These are phyloP conservation scores for Phyllosticta citriasiana DNA, from an alignment of 2,329 filamentous ascomycete genomes.

Conservation along the genomic window DNA sequence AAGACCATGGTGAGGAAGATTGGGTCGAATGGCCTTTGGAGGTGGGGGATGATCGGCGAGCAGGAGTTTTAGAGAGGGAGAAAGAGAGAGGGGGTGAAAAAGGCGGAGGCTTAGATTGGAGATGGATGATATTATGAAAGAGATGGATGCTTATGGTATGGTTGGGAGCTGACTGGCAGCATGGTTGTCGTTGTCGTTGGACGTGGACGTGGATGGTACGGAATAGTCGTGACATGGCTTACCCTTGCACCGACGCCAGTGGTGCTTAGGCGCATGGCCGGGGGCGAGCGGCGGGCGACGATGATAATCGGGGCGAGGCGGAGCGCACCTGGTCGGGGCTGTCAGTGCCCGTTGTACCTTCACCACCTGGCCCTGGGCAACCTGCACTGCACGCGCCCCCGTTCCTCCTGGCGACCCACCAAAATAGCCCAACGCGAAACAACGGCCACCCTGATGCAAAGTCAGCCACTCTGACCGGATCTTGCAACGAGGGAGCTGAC, in stretches of 20 bases:
- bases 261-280: slow-evolving; percentile 8
- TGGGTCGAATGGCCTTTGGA: neutral
- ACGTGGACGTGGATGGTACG: slow-evolving; percentile 7
- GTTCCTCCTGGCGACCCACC: neutral
- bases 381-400: neutral
- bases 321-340: neutral
- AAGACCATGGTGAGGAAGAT: slow-evolving; percentile 35
- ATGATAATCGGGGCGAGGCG: neutral
- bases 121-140: slow-evolving; percentile 9
- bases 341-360: neutral
- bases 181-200: slow-evolving; percentile 6
- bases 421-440: neutral
- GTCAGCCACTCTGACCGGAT: neutral
- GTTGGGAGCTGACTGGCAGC: slow-evolving; percentile 11
- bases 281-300: slow-evolving; percentile 7
- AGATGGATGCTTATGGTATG: slow-evolving; percentile 9
- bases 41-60: neutral
- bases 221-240: slow-evolving; percentile 12
- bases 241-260: slow-evolving; percentile 9
- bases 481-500: neutral
- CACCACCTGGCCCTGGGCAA: neutral
- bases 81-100: neutral
- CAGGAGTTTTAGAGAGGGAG: neutral
- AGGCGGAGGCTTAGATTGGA: slow-evolving; percentile 1
- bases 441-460: neutral